Evolutionary conservation across 352 stramenopile species (phyloP), one percentile per base, ranked within the genome.

Genomic region (Phytophthora idaei): DNA sequence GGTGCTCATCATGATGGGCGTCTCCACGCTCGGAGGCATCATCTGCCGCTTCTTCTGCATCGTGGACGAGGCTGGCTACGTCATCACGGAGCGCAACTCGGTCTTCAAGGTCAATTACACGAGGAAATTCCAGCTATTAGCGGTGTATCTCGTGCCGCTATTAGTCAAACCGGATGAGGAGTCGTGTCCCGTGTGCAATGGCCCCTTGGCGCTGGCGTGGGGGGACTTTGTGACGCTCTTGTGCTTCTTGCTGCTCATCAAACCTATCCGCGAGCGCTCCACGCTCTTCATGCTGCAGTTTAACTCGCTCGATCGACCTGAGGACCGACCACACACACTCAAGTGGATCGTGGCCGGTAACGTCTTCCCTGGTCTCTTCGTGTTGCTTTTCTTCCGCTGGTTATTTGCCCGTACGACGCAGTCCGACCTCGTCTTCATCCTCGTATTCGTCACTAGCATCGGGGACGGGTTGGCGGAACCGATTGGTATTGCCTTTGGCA

Each of bases 81-180:
- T 95, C 69, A 92, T 95, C 50, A 93, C 87, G 15, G 81, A 93
- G 57, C 80, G 82, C 46, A 89, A 73, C 64, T 95, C 87, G 9
- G 78, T 76, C 29, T 95, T 95, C 68, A 95, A 95, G 59, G 87
- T 95, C 55, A 95, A 95, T 64, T 95, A 95, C 73, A 95, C 87
- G 47, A 78, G 87, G 17, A 95, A 95, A 58, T 73, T 95, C 39
- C 83, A 91, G 68, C 71, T 92, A 36, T 75, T 93, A 48, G 87
- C 87, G 0, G 87, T 85, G 0, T 95, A 95, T 52, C 73, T 95
- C 42, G 81, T 95, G 64, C 87, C 87, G 52, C 57, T 95, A 39
- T 71, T 93, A 8, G 81, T 93, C 46, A 89, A 90, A 49, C 80
- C 85, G 1, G 76, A 91, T 27, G 67, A 65, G 54, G 73, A 82